Base-by-base conservation (phyloP, 345 rosid genomes). In the Salix udensis region DNA sequence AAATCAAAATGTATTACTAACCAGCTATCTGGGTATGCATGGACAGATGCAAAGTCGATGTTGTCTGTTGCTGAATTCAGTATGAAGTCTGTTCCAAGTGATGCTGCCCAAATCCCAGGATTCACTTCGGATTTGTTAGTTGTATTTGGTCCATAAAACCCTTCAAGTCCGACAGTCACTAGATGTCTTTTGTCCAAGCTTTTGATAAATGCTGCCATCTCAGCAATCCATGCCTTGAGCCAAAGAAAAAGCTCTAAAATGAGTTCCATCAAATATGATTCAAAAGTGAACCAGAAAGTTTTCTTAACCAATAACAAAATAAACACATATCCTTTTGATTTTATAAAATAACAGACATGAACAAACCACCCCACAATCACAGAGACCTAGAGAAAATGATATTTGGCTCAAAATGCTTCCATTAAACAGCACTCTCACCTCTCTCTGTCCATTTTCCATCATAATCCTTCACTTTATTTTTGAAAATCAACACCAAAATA, bases 21-120 rank as follows among this genome's bases (percentile, higher is more conserved):
- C 90, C 90, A 85, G 83, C 87, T 85, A 60, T 85, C 90, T 10
- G 90, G 86, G 77, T 87, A 87, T 21, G 87, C 82, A 82, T 85
- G 87, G 64, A 84, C 87, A 39, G 90, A 85, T 70, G 90, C 87
- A 75, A 87, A 85, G 82, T 87, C 90, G 28, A 84, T 85, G 76
- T 75, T 71, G 65, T 80, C 52, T 23, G 81, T 74, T 1, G 83
- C 87, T 65, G 88, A 87, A 58, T 85, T 84, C 70, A 68, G 78
- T 74, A 85, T 69, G 62, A 87, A 87, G 67, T 87, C 90, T 10
- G 86, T 76, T 77, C 87, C 90, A 55, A 87, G 85, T 55, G 76
- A 82, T 42, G 84, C 82, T 75, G 88, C 90, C 90, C 88, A 84
- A 64, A 80, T 76, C 69, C 88, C 90, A 66, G 88, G 88, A 82